Base-by-base conservation (phyloP, 257 asterid species). In the Paraleonurus japonicus region DNA sequence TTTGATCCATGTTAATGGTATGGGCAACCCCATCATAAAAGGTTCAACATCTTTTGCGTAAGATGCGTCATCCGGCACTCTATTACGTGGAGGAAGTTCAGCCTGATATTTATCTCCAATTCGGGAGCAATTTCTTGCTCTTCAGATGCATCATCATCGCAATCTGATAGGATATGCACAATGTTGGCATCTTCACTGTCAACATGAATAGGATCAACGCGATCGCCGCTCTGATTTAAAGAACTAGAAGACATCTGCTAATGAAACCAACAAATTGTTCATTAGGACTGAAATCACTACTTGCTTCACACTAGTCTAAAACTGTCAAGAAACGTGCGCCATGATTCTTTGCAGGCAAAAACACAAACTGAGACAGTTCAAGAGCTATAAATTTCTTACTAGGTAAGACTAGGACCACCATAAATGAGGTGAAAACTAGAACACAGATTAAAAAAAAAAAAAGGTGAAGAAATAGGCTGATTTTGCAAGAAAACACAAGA, bases 81-180 rank as follows among this genome's bases (percentile, higher is more conserved):
- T 22, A 66, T 74, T 48, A 24, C 67, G 59, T 69, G 69, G 70
- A 19, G 92, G 95, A 71, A 87, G 78, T 75, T 85, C 81, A 32
- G 67, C 88, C 79, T 90, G 97, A 73, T 77, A 89, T 45, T 81
- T 77, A 51, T 84, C 85, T 58, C 97, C 97, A 35, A 81, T 60
- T 55, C 95, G 10, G 96, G 92, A 55, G 68, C 66, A 45, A 84
- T 78, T 27, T 77, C 80, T 5, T 80, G 86, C 80, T 80, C 88
- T 57, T 83, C 83, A 30, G 75, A 82, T 3, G 51, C 45, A 27
- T 76, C 79, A 62, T 75, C 69, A 66, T 70, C 10, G 58, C 81
- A 53, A 27, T 81, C 81, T 8, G 61, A 65, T 8, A 71, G 76
- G 47, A 70, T 53, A 60, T 87, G 85, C 65, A 85, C 84, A 51